Evolutionary conservation across 768 basidiomycete genomes (phyloP), one percentile per base, ranked within the genome.

Genomic region (Hysterangium stoloniferum): DNA sequence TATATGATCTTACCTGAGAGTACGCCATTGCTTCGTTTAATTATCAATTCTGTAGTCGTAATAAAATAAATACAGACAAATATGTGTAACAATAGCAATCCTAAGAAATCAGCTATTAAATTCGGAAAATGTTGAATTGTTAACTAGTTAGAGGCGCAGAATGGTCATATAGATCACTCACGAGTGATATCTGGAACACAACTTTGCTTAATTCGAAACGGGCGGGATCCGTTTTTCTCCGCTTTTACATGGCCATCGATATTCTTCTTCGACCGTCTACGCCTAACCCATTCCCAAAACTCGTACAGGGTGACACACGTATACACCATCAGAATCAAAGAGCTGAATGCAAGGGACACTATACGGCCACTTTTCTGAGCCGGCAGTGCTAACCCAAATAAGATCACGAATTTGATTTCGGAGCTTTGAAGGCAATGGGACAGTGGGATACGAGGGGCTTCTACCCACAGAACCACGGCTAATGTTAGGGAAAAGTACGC

Each of bases 71-170:
- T 63, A 54, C 70, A 67, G 24, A 71, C 62, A 48, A 69, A 52
- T 25, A 61, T 54, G 48, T 70, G 66, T 48, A 63, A 67, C 20
- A 71, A 65, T 28, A 66, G 50, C 27, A 71, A 64, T 7, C 71
- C 69, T 15, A 73, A 61, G 36, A 72, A 57, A 68, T 71, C 70
- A 15, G 70, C 68, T 46, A 71, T 69, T 22, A 69, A 50, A 28
- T 66, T 59, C 29, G 59, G 57, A 19, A 63, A 63, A 42, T 6
- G n/a, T n/a, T n/a, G n/a, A n/a, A n/a, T n/a, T n/a, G n/a, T n/a
- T n/a, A n/a, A n/a, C n/a, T n/a, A n/a, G n/a, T n/a, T n/a, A n/a
- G n/a, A n/a, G n/a, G n/a, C n/a, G n/a, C n/a, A n/a, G n/a, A n/a
- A n/a, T n/a, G n/a, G n/a, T n/a, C n/a, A n/a, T n/a, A n/a, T n/a